Evolutionary conservation across 805 yeast genomes (phyloP), one percentile per base, ranked within the genome.

Genomic region (Candida tammaniensis): DNA sequence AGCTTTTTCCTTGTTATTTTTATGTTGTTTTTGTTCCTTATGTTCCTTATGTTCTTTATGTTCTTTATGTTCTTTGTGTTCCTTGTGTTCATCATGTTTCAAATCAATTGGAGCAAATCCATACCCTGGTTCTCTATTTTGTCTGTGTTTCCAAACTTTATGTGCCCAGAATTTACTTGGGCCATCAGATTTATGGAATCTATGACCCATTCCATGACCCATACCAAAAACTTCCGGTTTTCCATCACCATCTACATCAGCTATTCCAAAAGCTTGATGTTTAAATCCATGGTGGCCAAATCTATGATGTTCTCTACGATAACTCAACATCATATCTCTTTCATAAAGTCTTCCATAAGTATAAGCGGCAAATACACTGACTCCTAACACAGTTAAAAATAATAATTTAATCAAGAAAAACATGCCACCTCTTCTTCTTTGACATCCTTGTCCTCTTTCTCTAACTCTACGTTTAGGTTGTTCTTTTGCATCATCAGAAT

Each of bases 301-400:
- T n/a, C n/a, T n/a, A n/a, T n/a, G n/a, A n/a, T n/a, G n/a, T n/a
- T n/a, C n/a, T 11, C 19, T n/a, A 14, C 31, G 21, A 27, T 33
- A 12, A 11, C 21, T 27, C 12, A 11, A 11, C 16, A 17, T 18
- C 8, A 12, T 11, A 10, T 35, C 26, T 30, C 34, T 35, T 30
- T 30, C 38, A 16, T 35, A 30, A 13, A 30, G 26, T 35, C 34
- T 35, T 19, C 38, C 38, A 21, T n/a, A 16, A n/a, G 24, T 35
- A 21, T 30, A 29, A 20, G 34, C 26, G 4, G 25, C 30, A 30
- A 35, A 24, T 10, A 20, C 9, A 24, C 26, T 14, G 4, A 35
- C 26, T 15, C 10, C 17, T 18, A 25, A 24, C 9, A 26, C n/a
- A 13, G 15, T 7, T 10, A 35, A 15, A n/a, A n/a, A n/a, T 25